A percentile compares a stretch with the other conserved stretches of the same genome.
phyloP scores from a whole-genome alignment of 352 stramenopile genomes.

The Phytophthora niederhauseri region DNA sequence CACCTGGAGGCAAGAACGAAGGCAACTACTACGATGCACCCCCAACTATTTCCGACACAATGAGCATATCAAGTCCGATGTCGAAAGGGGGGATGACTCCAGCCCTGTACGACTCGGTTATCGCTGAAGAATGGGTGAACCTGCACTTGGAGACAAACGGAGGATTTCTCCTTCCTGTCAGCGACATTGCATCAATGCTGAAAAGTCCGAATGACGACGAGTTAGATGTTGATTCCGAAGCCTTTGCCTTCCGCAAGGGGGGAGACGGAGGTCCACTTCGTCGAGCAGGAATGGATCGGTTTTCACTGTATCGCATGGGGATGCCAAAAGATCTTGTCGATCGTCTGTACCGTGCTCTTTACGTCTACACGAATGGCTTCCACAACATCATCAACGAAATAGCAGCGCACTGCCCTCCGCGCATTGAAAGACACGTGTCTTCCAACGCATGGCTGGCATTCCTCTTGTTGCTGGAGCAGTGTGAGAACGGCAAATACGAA shows the following conservation, averaged over 20 bases:
- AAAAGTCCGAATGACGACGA: slow-evolving; percentile 40
- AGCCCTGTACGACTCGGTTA: slow-evolving; percentile 64
- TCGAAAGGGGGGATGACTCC: slow-evolving; percentile 36
- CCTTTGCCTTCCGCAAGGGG: slow-evolving; percentile 55
- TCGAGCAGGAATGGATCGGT: slow-evolving; percentile 72
- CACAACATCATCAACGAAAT: slow-evolving; percentile 88
- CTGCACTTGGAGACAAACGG: slow-evolving; percentile 64
- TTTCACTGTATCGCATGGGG: slow-evolving; percentile 69
- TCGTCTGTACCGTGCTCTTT: slow-evolving; percentile 78
- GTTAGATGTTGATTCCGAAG: slow-evolving; percentile 41
- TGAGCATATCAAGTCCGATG: slow-evolving; percentile 17
- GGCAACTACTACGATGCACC: neutral
- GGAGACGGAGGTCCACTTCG: slow-evolving; percentile 47
- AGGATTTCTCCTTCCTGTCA: slow-evolving; percentile 54
- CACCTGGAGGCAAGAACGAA: slow-evolving; percentile 1
- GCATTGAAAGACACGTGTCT: slow-evolving; percentile 75
- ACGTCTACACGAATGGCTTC: slow-evolving; percentile 88
- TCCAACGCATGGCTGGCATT: slow-evolving; percentile 84
- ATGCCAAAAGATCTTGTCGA: slow-evolving; percentile 84
- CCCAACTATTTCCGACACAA: slow-evolving; percentile 1
- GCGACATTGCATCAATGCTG: slow-evolving; percentile 51
- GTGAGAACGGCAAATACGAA: slow-evolving; percentile 81
- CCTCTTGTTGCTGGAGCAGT: slow-evolving; percentile 77
- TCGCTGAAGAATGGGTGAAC: slow-evolving; percentile 86
- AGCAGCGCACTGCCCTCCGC: slow-evolving; percentile 64